Base-by-base conservation (phyloP, 139 green algal species). In the Chlamydomonas sp. region DNA sequence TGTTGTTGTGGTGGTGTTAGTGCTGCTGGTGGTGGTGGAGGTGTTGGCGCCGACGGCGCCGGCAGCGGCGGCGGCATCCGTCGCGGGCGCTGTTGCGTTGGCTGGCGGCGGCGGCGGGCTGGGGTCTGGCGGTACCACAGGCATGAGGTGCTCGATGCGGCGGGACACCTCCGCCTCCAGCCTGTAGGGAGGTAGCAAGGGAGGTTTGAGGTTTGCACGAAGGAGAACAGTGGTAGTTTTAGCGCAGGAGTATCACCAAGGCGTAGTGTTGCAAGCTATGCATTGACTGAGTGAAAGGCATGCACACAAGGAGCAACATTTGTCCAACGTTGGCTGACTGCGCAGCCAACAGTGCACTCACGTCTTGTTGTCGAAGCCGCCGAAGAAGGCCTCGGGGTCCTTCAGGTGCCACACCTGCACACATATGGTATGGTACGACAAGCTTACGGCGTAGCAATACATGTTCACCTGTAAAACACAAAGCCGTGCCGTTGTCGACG, bases 401-500 rank as follows among this genome's bases (percentile, higher is more conserved):
- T 88, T 88, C 1, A 88, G 10, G 83, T 88, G 83, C 83, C 83
- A 88, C 8, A 88, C 17, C 83, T 88, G 79, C 4, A 18, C 6
- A 75, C 17, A 5, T 10, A 31, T 75, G 69, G 20, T 5, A 57
- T 14, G 69, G 10, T 20, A 14, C 14, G 16, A 14, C 17, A n/a
- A 75, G 14, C 31, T 0, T 49, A 49, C 31, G 31, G 66, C 66
- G 66, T 71, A 71, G 66, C 66, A 71, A 71, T 18, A 14, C 12
- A 14, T 71, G 66, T 71, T 10, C 66, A 14, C 66, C 12, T 14
- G 10, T 71, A 14, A 10, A 71, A 18, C 10, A 71, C 66, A 14
- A 10, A 71, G 66, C 10, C 66, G 12, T 14, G 66, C 66, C 31
- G 31, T 49, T 49, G 12, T 71, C 10, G 66, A 14, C 12, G 66